Base-by-base conservation (phyloP, 2,329 filamentous ascomycete species). In the Lecanoromycetidae sp. region DNA sequence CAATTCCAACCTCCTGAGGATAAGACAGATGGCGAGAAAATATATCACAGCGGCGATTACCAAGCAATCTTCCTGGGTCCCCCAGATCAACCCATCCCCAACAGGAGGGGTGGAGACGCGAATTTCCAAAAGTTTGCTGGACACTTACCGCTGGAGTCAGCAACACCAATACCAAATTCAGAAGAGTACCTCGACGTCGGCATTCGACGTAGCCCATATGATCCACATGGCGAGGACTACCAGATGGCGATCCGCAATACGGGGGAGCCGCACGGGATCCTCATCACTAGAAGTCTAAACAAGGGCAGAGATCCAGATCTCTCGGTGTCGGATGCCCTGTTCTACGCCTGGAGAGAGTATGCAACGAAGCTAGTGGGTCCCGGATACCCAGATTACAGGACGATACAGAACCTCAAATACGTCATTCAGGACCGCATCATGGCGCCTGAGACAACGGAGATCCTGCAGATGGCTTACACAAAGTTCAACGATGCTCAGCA, bases 41-140 rank as follows among this genome's bases (percentile, higher is more conserved):
- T 41, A 8, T 41, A 29, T 19, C 38, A 41, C n/a, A 30, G 38
- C 26, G 38, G 38, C 38, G 30, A 41, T n/a, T 41, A 41, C 38
- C 15, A 29, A 19, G 38, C 38, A 10, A 41, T 41, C 10, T 41
- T 29, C 20, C 38, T 41, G 22, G 38, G 38, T 6, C 38, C 38
- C 9, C 38, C 38, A 30, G 38, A 10, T 13, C 38, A 41, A 27
- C 26, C 38, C 15, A 27, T 13, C 17, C 25, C 17, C 17, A 41
- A 41, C 26, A 8, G 38, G 15, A 41, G 22, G 12, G 38, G 38
- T 19, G 38, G 38, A 10, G 38, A 27, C 26, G 23, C 15, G 8
- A 19, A 25, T 2, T 41, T 41, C n/a, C 38, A 41, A 29, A 41
- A 29, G 15, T 41, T 41, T 12, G 13, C 20, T 20, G 23, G 19